These are phyloP conservation scores for Avicennia marina DNA, from an alignment of 257 asterid genomes.

Conservation along the genomic window DNA sequence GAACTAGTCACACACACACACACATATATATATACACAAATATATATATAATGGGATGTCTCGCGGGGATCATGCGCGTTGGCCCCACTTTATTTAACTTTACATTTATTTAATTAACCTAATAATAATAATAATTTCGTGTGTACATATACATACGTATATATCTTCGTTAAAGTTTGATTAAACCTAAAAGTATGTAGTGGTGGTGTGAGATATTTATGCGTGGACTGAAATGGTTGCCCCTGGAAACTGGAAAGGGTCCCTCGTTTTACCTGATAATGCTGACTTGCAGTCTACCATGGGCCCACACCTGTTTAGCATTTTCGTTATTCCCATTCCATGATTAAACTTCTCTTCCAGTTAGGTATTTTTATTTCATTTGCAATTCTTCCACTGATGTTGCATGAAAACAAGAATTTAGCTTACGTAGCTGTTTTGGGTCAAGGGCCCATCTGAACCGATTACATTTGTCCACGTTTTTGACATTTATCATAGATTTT, in stretches of 20 bases:
- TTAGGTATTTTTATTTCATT: not conserved
- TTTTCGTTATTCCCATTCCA: not conserved
- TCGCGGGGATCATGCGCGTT: no score
- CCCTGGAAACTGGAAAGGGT: not conserved
- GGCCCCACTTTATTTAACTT: slow-evolving; percentile 10
- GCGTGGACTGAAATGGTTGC: slow-evolving; percentile 20
- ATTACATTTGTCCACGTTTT: slow-evolving; percentile 18
- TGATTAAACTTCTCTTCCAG: not conserved
- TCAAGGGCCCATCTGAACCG: not conserved
- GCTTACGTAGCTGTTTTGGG: no score
- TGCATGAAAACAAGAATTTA: no score
- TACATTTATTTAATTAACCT: not conserved
- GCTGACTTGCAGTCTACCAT: not conserved
- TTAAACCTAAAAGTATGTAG: no score
- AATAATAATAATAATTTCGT: no score
- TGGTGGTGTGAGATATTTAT: no score
- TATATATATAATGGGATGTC: no score
- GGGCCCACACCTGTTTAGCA: not conserved
- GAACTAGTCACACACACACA: no score
- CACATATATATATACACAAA: no score
- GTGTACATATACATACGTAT: not conserved
- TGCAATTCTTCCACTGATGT: no score
- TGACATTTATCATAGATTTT: no score
- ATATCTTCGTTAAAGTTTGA: not conserved
- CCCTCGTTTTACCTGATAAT: slow-evolving; percentile 3